Base-by-base conservation (phyloP, 805 yeast genomes). In the Gaillardinia entomophila region DNA sequence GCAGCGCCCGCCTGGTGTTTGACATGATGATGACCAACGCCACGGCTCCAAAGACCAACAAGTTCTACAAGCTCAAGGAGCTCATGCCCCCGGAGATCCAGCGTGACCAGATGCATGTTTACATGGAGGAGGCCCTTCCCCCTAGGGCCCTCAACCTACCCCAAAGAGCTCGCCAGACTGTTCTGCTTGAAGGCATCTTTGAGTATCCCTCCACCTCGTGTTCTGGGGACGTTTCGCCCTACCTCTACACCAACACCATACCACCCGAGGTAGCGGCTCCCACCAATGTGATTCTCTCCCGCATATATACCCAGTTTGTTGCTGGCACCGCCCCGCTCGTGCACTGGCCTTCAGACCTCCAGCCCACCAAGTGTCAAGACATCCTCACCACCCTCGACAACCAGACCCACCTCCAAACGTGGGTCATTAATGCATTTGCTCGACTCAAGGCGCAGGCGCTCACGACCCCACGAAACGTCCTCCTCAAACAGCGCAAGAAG, bases 301-400 rank as follows among this genome's bases (percentile, higher is more conserved):
- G 36, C 19, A 40, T 42, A 6, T 33, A 35, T 27, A 32, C 33
- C 6, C 18, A 34, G 15, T 44, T 38, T 31, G 32, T 40, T 3
- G 15, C 24, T 3, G 19, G 18, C 12, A 23, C 27, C 13, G 17
- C 16, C 10, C 13, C 27, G 12, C n/a, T 22, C 53, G n/a, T 71
- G 74, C 75, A 56, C 64, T 36, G 71, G 67, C 41, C 43, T 54
- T 43, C 35, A 19, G 36, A 30, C n/a, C 72, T 71, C 42, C 56
- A 53, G 33, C 79, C 79, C 2, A 38, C 37, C 3, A 27, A 40
- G 1, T 49, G 59, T 16, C 38, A 43, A 2, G 60, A 66, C 6
- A 53, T 70, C 25, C 41, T 73, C 22, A 56, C 70, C 28, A 40
- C 60, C 6, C 26, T 35, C 1, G 30, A 39, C 1, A 45, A 52